Conservation (phyloP, 805 yeast species). For the Monosporozyma unispora region DNA sequence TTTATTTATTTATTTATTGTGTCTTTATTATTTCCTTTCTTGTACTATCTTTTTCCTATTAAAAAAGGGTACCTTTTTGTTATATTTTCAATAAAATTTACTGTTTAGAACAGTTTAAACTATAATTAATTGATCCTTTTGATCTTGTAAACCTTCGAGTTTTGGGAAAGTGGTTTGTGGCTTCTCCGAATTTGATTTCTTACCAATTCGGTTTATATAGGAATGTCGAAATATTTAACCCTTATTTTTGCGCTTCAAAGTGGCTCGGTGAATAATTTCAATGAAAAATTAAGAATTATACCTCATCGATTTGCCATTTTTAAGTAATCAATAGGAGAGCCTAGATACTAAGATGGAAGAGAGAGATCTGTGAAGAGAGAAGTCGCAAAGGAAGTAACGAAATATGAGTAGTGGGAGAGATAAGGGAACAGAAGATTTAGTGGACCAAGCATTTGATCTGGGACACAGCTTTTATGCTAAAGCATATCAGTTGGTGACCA, state of each 20-base stretch:
- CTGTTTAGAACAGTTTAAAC: background rate
- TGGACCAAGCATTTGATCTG: constrained; percentile 19
- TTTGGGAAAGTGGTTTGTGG: background rate
- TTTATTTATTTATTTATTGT: background rate
- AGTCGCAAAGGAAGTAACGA: too few relatives aligned
- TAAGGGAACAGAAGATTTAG: constrained; percentile 10
- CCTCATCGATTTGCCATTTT: too few relatives aligned
- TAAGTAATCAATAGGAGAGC: too few relatives aligned
- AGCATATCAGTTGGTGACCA: constrained; percentile 8
- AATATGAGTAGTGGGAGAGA: background rate
- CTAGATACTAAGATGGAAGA: too few relatives aligned
- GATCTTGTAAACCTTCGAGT: background rate
- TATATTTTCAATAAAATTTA: background rate
- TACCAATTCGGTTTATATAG: background rate
- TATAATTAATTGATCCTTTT: background rate
- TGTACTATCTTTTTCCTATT: background rate
- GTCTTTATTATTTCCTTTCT: background rate
- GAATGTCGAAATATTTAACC: background rate
- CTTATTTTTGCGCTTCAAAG: background rate
- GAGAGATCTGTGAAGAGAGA: too few relatives aligned
- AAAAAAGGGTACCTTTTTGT: background rate
- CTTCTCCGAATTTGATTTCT: background rate
- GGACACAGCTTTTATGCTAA: constrained; percentile 10
- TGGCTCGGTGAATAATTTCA: background rate
- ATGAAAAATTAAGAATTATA: background rate